These are phyloP conservation scores for Lojkania enalia DNA, from an alignment of 2,329 filamentous ascomycete species.

Conservation along the genomic window DNA sequence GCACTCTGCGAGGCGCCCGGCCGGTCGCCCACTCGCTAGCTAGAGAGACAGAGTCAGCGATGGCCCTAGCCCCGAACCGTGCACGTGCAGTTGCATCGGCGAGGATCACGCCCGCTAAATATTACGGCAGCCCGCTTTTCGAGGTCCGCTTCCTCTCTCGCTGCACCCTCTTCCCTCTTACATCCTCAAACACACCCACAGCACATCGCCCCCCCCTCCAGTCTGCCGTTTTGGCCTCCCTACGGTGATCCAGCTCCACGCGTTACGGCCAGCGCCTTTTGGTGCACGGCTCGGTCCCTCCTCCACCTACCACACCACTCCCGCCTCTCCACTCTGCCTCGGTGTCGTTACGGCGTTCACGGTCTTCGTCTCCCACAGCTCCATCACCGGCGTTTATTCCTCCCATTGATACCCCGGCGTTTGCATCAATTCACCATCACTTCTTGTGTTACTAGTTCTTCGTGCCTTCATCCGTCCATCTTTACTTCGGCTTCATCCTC, in stretches of 20 bases:
- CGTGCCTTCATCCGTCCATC: constrained; percentile 11
- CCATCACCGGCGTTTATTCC: constrained; percentile 22
- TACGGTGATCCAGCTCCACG: constrained; percentile 39
- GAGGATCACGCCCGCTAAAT: neutral
- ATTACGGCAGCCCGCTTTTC: constrained; percentile 3
- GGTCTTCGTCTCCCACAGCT: constrained; percentile 31
- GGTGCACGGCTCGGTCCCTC: constrained; percentile 44
- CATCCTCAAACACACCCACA: constrained; percentile 22
- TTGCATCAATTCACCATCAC: constrained; percentile 7
- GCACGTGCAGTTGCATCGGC: neutral
- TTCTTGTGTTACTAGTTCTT: constrained; percentile 2
- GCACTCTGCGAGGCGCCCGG: neutral
- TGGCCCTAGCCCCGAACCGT: neutral
- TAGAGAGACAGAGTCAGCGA: neutral
- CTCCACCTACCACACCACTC: constrained; percentile 19
- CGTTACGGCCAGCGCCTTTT: constrained; percentile 48
- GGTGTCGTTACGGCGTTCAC: constrained; percentile 44
- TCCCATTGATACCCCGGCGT: constrained; percentile 37
- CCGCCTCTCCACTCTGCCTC: constrained; percentile 36
- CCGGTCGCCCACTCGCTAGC: neutral
- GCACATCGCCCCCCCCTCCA: constrained; percentile 24
- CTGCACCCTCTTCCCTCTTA: constrained; percentile 25
- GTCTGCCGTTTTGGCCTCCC: constrained; percentile 43
- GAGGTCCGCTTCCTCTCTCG: too few relatives aligned
- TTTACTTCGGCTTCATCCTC: constrained; percentile 8